Conservation (phyloP, 495 filamentous ascomycete species). For the Penicillium roqueforti region DNA sequence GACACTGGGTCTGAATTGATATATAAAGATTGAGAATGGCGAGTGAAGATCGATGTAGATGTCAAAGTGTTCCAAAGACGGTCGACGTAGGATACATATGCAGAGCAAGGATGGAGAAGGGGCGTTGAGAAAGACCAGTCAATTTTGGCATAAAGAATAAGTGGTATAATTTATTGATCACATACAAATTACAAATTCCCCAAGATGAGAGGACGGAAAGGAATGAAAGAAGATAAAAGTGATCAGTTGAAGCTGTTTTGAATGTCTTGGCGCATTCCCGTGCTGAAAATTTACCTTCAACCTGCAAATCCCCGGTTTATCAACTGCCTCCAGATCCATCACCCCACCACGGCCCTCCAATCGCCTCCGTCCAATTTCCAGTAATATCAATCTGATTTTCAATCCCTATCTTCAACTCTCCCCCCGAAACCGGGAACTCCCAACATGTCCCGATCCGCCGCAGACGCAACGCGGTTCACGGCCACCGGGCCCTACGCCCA, state of each 20-base stretch:
- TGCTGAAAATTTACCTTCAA: slow-evolving; percentile 41
- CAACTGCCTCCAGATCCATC: slow-evolving; percentile 14
- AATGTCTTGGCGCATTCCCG: slow-evolving; percentile 26
- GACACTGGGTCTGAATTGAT: background rate
- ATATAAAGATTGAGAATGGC: background rate
- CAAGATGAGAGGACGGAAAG: background rate
- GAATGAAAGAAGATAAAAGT: background rate
- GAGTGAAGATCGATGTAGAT: slow-evolving; percentile 1
- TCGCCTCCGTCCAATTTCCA: slow-evolving; percentile 2
- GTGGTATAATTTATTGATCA: background rate
- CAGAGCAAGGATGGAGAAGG: background rate
- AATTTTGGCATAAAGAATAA: background rate
- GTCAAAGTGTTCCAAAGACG: background rate
- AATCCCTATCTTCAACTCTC: background rate
- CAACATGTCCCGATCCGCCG: slow-evolving; percentile 76
- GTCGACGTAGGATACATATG: background rate
- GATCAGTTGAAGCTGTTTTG: slow-evolving; percentile 12
- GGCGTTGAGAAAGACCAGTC: background rate
- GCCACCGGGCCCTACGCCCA: slow-evolving; percentile 83
- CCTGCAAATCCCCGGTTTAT: slow-evolving; percentile 11
- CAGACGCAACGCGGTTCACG: slow-evolving; percentile 94
- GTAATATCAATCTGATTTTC: background rate
- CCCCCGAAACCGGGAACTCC: background rate
- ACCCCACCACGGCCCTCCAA: slow-evolving; percentile 15
- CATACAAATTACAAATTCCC: background rate